Conservation (phyloP, 768 basidiomycete species). For the Mycena vulgaris region DNA sequence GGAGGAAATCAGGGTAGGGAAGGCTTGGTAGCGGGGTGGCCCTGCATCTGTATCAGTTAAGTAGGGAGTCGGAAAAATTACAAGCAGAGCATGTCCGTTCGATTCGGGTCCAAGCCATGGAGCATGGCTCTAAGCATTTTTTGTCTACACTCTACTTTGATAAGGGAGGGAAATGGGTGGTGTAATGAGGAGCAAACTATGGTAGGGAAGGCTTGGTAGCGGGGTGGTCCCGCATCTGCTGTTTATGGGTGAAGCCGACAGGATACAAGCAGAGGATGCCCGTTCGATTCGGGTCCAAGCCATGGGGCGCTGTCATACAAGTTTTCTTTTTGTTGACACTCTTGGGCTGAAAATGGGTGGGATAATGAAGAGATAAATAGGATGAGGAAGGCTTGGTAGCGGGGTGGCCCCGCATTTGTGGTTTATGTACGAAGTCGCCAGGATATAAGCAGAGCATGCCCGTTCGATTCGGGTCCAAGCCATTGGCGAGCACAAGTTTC, state of each 20-base stretch:
- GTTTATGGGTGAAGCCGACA: not conserved
- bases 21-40: too few species aligned
- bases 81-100: not conserved
- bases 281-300: conserved; percentile 15
- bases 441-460: not conserved
- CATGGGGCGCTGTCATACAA: not conserved
- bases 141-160: too few species aligned
- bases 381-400: not conserved
- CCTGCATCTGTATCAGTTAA: not conserved
- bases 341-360: not conserved
- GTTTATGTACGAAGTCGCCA: not conserved
- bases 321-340: not conserved
- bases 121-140: too few species aligned
- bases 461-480: conserved; percentile 13
- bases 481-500: not conserved
- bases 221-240: not conserved
- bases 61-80: not conserved
- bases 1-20: too few species aligned
- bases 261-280: not conserved
- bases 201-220: not conserved
- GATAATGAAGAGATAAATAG: not conserved
- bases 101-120: not conserved
- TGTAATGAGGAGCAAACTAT: not conserved
- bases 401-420: not conserved
- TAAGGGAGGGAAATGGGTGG: too few species aligned